Evolutionary conservation across 495 filamentous ascomycete species (phyloP), one percentile per base, ranked within the genome.

Genomic region (Trichoderma asperelloides): DNA sequence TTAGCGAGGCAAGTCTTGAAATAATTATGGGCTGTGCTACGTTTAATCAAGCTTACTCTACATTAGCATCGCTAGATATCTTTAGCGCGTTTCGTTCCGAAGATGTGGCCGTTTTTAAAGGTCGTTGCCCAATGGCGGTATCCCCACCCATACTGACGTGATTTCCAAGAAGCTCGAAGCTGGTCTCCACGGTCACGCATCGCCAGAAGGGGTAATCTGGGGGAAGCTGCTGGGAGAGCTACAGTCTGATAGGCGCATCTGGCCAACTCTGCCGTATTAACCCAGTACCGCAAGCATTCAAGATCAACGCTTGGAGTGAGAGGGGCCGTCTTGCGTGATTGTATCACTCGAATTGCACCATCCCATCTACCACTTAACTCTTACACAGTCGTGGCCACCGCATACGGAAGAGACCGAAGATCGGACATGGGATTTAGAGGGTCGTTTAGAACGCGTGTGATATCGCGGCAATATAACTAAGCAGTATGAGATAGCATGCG

Each of bases 61-160:
- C 33, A 37, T 37, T 37, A 37, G 33, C 33, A 23, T 23, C 47
- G 21, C 18, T 25, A n/a, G 16, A 5, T 51, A 51, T 11, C 47
- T 60, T 30, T 60, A 60, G 55, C 55, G 23, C 28, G 55, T 18
- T 13, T 2, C 7, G 2, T 21, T 60, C 55, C 27, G 23, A 28
- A 3, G 43, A 25, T n/a, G 49, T 55, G 49, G 49, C 49, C 21
- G 49, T 30, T 12, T 16, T 30, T 6, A 28, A 60, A 13, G 16
- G 9, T 60, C 11, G 28, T 60, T 16, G 55, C 25, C 13, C 13
- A 21, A 60, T 60, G 55, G 55, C 55, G 55, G 55, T 60, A 60
- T 60, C 55, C 55, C 55, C 55, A 30, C 55, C 27, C 55, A 13
- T 9, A 25, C 55, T 60, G 55, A 60, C 55, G 55, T 60, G 55